phyloP scores from a whole-genome alignment of 805 yeast species.

The Candida tallmaniae region DNA sequence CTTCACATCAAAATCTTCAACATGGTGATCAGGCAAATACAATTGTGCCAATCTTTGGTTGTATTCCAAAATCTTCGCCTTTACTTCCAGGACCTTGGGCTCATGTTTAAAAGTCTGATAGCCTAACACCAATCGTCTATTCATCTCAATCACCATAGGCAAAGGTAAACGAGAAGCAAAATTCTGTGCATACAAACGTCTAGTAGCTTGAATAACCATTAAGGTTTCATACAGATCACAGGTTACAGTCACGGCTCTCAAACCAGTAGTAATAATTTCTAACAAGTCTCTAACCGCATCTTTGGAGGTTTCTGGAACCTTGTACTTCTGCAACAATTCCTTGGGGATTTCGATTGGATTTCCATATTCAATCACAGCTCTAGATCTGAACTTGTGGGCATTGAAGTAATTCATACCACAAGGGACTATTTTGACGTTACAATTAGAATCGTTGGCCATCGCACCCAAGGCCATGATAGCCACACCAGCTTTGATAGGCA shows the following conservation, averaged over 20 bases:
- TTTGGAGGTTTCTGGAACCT: conserved; percentile 59
- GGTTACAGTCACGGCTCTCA: conserved; percentile 81
- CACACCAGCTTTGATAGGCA: conserved; percentile 42
- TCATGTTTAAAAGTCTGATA: conserved; percentile 70
- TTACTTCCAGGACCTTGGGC: conserved; percentile 59
- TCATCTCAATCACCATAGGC: conserved; percentile 84
- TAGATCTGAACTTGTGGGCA: conserved; percentile 89
- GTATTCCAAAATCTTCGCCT: conserved; percentile 61
- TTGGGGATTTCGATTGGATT: conserved; percentile 64
- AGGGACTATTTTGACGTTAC: conserved; percentile 84
- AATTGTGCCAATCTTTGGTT: conserved; percentile 52
- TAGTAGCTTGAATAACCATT: conserved; percentile 85
- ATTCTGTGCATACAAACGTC: conserved; percentile 81
- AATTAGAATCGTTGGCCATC: conserved; percentile 59
- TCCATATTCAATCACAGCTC: conserved; percentile 96
- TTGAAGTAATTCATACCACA: conserved; percentile 98
- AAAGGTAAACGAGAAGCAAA: conserved; percentile 68
- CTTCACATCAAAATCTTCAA: conserved; percentile 53
- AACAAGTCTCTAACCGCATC: conserved; percentile 71
- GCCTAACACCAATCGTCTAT: conserved; percentile 79
- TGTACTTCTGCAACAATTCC: conserved; percentile 60
- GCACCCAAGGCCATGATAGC: conserved; percentile 44
- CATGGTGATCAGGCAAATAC: conserved; percentile 54
- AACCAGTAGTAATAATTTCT: conserved; percentile 65
- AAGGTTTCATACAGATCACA: conserved; percentile 87